Base-by-base conservation (phyloP, 176 grass and related monocot genomes). In the Cocos nucifera region DNA sequence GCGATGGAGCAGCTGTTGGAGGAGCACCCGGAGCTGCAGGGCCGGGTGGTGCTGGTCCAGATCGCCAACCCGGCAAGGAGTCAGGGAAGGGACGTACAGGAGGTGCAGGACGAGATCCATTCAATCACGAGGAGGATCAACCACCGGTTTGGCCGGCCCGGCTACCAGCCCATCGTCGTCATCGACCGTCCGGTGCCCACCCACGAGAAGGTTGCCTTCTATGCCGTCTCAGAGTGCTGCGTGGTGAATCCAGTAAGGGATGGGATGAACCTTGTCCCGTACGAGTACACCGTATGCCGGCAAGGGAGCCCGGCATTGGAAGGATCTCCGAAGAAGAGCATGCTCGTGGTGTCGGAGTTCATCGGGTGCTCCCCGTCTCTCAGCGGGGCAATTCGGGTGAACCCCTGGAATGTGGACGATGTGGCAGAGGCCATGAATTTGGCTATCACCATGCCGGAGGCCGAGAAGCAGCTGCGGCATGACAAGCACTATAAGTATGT, bases 271-370 rank as follows among this genome's bases (percentile, higher is more conserved):
- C 65, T 63, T 1, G 64, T 82, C 17, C 74, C 83, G 22, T 86
- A 82, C 70, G 69, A 73, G 61, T 86, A 86, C 74, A 86, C 78
- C 0, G 74, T 57, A 22, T 82, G 74, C 68, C 64, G 83, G 15
- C 60, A 86, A 57, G 73, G 63, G 63, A 24, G 15, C 6, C 58
- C 58, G 17, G 29, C 14, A 28, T 22, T 23, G 20, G 62, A 4
- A 17, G 35, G 17, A 15, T 35, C 19, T 29, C 53, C 15, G 3
- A 67, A 56, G 67, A 54, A 23, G 29, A 76, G 82, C 26, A 66
- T 58, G 30, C 44, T 80, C 5, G 57, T 85, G 21, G 20, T 85
- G 56, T 80, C 77, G 0, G 72, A 80, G 77, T 80, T 85, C 39
- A 48, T 67, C 24, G 77, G 82, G 0, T 69, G 77, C 56, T 74